Conservation (phyloP, 169 alveolate species). For the Besnoitia besnoiti region DNA sequence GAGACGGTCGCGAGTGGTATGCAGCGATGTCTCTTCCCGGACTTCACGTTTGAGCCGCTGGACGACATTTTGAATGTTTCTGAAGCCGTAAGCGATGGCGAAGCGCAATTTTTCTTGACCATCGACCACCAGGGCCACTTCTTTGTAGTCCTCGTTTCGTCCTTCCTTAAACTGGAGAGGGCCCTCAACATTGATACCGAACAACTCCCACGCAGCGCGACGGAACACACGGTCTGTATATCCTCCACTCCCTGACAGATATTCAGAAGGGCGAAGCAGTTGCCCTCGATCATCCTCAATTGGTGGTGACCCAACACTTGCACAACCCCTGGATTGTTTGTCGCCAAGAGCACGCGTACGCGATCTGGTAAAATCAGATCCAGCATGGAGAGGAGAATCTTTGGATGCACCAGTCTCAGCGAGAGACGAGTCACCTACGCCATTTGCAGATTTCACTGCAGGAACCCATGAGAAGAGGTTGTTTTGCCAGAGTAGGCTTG, state of each 20-base stretch:
- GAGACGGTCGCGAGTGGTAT: neutral
- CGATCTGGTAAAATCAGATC: too few relatives aligned
- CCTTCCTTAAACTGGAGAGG: constrained; percentile 10
- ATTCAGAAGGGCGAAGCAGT: constrained; percentile 30
- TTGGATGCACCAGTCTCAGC: neutral
- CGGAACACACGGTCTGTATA: constrained; percentile 56
- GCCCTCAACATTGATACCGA: constrained; percentile 36
- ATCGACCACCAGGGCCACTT: constrained; percentile 47
- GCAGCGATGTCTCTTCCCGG: neutral
- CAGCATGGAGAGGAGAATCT: neutral
- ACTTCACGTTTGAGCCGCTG: constrained; percentile 40
- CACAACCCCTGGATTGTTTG: too few relatives aligned
- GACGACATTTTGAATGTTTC: constrained; percentile 59
- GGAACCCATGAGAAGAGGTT: neutral
- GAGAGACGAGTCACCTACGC: neutral
- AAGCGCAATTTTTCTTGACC: constrained; percentile 39
- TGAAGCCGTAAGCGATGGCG: constrained; percentile 63
- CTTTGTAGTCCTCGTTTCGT: constrained; percentile 45
- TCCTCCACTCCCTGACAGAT: constrained; percentile 48
- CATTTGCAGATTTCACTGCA: neutral
- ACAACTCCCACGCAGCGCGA: constrained; percentile 50
- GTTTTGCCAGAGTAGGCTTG: neutral
- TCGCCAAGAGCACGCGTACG: too few relatives aligned
- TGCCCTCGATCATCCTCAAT: too few relatives aligned
- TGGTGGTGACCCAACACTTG: neutral